A percentile compares a stretch with the other conserved stretches of the same genome.
Conservation (phyloP, 192 early-diverging fungal species). For the Backusella liffmaniae region DNA sequence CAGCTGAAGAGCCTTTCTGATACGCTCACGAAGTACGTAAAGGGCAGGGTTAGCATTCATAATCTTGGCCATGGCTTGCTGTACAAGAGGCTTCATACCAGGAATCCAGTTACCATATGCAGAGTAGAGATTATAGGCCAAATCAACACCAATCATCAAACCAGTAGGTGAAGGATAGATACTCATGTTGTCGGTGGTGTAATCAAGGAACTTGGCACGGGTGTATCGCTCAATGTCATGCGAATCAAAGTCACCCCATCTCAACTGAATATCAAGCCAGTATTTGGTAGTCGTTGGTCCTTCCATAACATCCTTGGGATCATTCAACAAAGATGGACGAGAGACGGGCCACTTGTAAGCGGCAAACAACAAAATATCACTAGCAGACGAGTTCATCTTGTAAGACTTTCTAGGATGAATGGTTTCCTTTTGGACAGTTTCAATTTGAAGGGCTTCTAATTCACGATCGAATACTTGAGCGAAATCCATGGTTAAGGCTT, state of each 20-base stretch:
- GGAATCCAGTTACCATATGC: conserved; percentile 99
- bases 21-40: conserved; percentile 96
- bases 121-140: conserved; percentile 92
- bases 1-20: conserved; percentile 96
- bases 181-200: conserved; percentile 97
- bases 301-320: conserved; percentile 94
- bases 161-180: conserved; percentile 99
- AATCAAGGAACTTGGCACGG: conserved; percentile 97
- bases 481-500: conserved; percentile 74
- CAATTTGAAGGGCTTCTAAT: conserved; percentile 94
- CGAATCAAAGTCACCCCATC: conserved; percentile 99
- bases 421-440: conserved; percentile 98
- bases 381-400: conserved; percentile 91
- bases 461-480: conserved; percentile 96
- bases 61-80: conserved; percentile 98
- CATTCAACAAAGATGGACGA: conserved; percentile 89
- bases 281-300: conserved; percentile 95
- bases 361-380: conserved; percentile 92
- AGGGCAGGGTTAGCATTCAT: conserved; percentile 99
- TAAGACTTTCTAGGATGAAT: conserved; percentile 99
- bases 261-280: conserved; percentile 98
- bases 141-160: conserved; percentile 95
- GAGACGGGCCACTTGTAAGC: conserved; percentile 99
- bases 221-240: conserved; percentile 99
- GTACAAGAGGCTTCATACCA: conserved; percentile 96